Evolutionary conservation across 371 early-diverging fungal species (phyloP).

Genomic region (Entomophthora muscae): DNA sequence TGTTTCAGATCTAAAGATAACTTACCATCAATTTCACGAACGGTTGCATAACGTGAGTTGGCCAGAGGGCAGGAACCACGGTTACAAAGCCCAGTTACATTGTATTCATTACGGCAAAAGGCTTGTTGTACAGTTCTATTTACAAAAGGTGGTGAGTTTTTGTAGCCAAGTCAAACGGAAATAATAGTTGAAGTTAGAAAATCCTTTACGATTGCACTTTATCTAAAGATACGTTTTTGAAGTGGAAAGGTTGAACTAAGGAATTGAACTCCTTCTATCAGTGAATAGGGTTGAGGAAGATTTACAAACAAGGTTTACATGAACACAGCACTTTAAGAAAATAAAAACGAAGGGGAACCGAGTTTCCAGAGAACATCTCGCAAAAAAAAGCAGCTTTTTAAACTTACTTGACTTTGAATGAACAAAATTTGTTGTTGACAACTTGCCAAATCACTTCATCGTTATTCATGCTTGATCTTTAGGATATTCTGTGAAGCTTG

Average conservation of each 20-base stretch:
- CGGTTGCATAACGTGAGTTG: conserved; percentile 96
- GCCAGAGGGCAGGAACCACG: conserved; percentile 96
- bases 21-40: conserved; percentile 75
- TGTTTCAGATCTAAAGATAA: too few relatives aligned
- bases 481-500: too few relatives aligned
- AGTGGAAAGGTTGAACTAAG: background rate
- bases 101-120: conserved; percentile 97
- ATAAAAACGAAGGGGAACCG: background rate
- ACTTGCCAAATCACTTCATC: conserved; percentile 83
- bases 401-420: conserved; percentile 86
- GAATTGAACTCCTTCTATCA: too few relatives aligned
- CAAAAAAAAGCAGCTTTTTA: conserved; percentile 7
- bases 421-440: conserved; percentile 84
- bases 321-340: background rate
- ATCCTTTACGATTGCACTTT: background rate
- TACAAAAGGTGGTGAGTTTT: background rate
- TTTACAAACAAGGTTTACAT: background rate
- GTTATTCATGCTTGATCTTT: conserved; percentile 8
- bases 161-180: too few relatives aligned
- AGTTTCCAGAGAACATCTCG: background rate
- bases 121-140: conserved; percentile 58
- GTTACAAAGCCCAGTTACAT: conserved; percentile 96
- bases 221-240: background rate
- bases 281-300: background rate
- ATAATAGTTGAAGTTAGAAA: background rate